Evolutionary conservation across 1,284 basidiomycete genomes (phyloP), one percentile per base, ranked within the genome.

Genomic region (Fomes fomentarius): DNA sequence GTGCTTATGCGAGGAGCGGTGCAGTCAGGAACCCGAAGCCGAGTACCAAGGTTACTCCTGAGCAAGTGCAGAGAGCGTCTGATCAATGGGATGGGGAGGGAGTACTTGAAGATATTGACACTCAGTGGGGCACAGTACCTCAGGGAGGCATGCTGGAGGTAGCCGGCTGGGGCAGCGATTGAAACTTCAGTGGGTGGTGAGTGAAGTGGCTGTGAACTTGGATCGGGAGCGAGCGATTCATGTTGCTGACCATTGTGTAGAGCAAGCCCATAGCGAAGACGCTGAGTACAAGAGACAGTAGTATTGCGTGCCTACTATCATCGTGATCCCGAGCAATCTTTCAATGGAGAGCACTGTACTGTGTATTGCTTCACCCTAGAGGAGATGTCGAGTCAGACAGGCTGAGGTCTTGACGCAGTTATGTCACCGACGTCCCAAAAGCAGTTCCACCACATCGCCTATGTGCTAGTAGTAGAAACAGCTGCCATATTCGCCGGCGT

Each of bases 31-130:
- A 35, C 15, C 19, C 42, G 25, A 39, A 31, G 24, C 42, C 37
- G 19, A 37, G 35, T 19, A 40, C 47, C 5, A 43, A 41, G 22
- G 53, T 55, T 21, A 50, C 53, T 10, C 37, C 47, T 10, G 2
- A n/a, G 19, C 46, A 55, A 22, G 53, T 55, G 15, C 8, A 31
- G 30, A 2, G 2, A 1, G 53, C 53, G 12, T 45, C 37, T 3
- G 31, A 50, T 24, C 28, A 7, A 12, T 47, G 38, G 47, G 53
- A 55, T 7, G 53, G 47, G 17, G 12, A 17, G 21, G 24, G 47
- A 24, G 9, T 50, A 37, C 38, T 55, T 15, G 30, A 50, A 14
- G 53, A 55, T 15, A 50, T 55, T 21, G 53, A 55, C 25, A 55
- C 47, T 3, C 47, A 50, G 30, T 55, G 47, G 47, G 53, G 53